Base-by-base conservation (phyloP, 2,329 filamentous ascomycete species). In the Penicillium olsonii region DNA sequence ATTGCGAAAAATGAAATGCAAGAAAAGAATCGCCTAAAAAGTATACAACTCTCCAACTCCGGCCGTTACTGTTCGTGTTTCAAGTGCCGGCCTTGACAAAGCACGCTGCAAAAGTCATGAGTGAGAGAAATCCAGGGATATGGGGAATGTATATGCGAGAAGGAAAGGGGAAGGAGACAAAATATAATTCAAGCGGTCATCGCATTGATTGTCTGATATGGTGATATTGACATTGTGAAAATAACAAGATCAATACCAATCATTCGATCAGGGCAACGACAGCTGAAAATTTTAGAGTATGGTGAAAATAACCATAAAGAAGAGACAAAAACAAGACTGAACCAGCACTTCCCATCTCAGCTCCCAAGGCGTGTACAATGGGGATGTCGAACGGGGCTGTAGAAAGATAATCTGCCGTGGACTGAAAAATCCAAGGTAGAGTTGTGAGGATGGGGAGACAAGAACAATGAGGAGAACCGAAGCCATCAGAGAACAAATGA, bases 1-100 rank as follows among this genome's bases (percentile, higher is more conserved):
- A 19, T 17, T 4, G 12, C 18, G 17, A 26, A 26, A n/a, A 40
- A 8, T 27, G 5, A 40, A 15, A 46, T 15, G 22, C n/a, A 12
- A 2, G 40, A 24, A 35, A n/a, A 31, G 29, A 6, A n/a, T n/a
- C 12, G 6, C 6, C 37, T 15, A 42, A 17, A 5, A 29, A 6
- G n/a, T 11, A 27, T 40, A 43, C 31, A 39, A 40, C n/a, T 5
- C 26, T 35, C 22, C 17, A 55, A 57, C 54, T 27, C 48, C 47
- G 34, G 45, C 38, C 48, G 31, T 46, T 45, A 48, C 50, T 48
- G 50, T 43, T 34, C 56, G 42, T 59, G 19, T 59, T 54, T 53
- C 48, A 34, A 51, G 57, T 56, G 22, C 38, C 17, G 37, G 48
- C 37, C n/a, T 38, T 31, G 39, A 35, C 11, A 18, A 31, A 27